Percentiles rank a stretch among this genome's conserved stretches.
phyloP scores from a whole-genome alignment of 768 basidiomycete genomes.

The Phylloporus rhodoxanthus region DNA sequence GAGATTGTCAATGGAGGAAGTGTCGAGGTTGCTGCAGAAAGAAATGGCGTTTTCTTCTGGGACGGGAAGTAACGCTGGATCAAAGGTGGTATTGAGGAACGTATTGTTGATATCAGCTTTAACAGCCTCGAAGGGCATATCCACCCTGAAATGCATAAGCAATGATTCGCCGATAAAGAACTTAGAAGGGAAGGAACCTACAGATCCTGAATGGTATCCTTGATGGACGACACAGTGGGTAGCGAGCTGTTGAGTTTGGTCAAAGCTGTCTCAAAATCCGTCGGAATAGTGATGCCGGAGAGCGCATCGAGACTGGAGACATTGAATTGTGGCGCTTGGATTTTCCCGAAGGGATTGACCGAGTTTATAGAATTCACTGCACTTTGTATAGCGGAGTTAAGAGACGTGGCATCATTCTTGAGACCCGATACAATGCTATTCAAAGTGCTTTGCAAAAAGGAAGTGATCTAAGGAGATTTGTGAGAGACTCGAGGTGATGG shows the following conservation, averaged over 20 bases:
- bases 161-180: not conserved
- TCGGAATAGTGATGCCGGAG: conserved; percentile 74
- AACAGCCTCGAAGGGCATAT: conserved; percentile 81
- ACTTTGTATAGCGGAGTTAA: conserved; percentile 62
- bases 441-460: conserved; percentile 56
- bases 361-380: conserved; percentile 69
- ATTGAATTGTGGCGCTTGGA: conserved; percentile 63
- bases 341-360: conserved; percentile 65
- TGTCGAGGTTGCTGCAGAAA: conserved; percentile 78
- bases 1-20: conserved; percentile 80
- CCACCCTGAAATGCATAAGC: conserved; percentile 44
- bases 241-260: conserved; percentile 73
- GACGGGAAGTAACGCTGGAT: conserved; percentile 68
- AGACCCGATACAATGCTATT: conserved; percentile 60
- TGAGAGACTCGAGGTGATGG: conserved; percentile 4
- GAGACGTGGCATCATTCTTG: conserved; percentile 58
- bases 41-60: conserved; percentile 62
- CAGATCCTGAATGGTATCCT: conserved; percentile 61
- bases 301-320: conserved; percentile 72
- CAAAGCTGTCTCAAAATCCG: conserved; percentile 67
- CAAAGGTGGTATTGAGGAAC: conserved; percentile 65
- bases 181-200: conserved; percentile 39
- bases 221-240: conserved; percentile 72
- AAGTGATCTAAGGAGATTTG: conserved; percentile 51
- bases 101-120: conserved; percentile 89